Percentiles rank a stretch among this genome's conserved stretches.
Evolutionary conservation across 75 land plant species (phyloP).

Genomic region (Cupressus sempervirens): DNA sequence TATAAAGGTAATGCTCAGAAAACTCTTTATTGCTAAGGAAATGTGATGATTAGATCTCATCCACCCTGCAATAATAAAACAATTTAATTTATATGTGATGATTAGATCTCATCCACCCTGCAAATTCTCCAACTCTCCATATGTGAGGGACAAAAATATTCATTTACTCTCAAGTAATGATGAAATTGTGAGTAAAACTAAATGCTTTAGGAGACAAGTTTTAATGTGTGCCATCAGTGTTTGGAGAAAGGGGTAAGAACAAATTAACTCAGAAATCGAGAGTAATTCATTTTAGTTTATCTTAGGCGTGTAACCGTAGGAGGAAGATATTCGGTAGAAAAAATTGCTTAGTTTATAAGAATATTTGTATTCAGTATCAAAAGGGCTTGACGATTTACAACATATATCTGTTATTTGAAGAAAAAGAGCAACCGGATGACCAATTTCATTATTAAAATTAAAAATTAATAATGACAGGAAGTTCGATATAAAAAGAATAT

Average conservation of each 20-base stretch:
- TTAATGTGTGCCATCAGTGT: background rate
- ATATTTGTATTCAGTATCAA: too few species aligned
- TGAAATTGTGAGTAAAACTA: background rate
- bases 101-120: background rate
- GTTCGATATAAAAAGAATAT: too few species aligned
- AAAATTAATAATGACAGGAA: too few species aligned
- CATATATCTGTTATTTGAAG: too few species aligned
- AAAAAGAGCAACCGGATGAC: too few species aligned
- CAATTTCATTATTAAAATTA: too few species aligned
- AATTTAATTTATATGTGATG: background rate
- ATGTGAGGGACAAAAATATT: background rate
- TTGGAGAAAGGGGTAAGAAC: background rate
- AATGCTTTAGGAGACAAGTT: background rate
- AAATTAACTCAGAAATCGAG: background rate
- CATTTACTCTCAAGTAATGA: background rate
- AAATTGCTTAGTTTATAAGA: too few species aligned
- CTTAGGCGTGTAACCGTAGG: too few species aligned
- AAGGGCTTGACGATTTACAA: too few species aligned
- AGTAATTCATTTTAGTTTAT: background rate
- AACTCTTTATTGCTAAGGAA: background rate
- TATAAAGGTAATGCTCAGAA: background rate
- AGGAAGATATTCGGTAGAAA: too few species aligned
- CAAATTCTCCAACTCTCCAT: background rate
- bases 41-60: background rate
- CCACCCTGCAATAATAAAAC: background rate